Percentiles rank a stretch among this genome's conserved stretches.
Conservation (phyloP, 2,329 filamentous ascomycete genomes). For the Westerdykella aurantiaca region DNA sequence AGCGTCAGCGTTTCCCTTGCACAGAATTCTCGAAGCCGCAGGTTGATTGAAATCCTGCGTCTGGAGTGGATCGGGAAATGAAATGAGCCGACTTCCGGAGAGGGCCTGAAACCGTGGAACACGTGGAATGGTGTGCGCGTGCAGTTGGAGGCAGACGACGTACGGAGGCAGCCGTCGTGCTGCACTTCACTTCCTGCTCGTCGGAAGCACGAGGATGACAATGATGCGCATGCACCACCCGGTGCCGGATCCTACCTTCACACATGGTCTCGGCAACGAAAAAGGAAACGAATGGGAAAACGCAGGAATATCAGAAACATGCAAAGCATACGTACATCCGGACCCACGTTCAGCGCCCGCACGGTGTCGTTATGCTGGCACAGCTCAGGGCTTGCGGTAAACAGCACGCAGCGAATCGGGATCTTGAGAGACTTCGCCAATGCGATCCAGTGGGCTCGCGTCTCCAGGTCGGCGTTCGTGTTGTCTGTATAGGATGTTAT, state of each 20-base stretch:
- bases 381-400: constrained; percentile 64
- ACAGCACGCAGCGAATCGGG: constrained; percentile 79
- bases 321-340: constrained; percentile 25
- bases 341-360: constrained; percentile 54
- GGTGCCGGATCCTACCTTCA: too few relatives aligned
- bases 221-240: constrained; percentile 10
- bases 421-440: constrained; percentile 65
- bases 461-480: constrained; percentile 81
- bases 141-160: too few relatives aligned
- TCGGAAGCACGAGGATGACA: constrained; percentile 1
- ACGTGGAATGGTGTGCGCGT: too few relatives aligned
- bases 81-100: background rate
- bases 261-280: background rate
- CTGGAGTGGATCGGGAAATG: background rate
- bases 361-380: constrained; percentile 85
- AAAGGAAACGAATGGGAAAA: too few relatives aligned
- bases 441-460: constrained; percentile 69
- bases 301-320: too few relatives aligned
- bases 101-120: background rate
- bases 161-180: too few relatives aligned
- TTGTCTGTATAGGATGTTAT: constrained; percentile 58
- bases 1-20: constrained; percentile 12
- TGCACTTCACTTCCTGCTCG: background rate
- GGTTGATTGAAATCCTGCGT: too few relatives aligned
- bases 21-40: too few relatives aligned